phyloP scores from a whole-genome alignment of 208 protist genomes.

The Trypanosoma congolense region DNA sequence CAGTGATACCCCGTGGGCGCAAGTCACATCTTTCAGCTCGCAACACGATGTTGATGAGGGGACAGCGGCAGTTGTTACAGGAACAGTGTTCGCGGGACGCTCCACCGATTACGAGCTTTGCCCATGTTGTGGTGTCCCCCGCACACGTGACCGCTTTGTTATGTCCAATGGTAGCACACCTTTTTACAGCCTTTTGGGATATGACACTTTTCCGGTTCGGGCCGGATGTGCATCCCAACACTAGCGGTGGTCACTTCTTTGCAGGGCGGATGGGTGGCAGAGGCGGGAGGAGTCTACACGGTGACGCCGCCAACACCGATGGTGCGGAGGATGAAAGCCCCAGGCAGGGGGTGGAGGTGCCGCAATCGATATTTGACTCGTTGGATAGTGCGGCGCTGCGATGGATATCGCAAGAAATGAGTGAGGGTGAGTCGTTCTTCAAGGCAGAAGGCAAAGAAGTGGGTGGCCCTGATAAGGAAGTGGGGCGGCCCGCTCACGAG shows the following conservation, averaged over 20 bases:
- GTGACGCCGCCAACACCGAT: background rate
- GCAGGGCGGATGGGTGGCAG: background rate
- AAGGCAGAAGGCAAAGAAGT: background rate
- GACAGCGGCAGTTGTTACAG: background rate
- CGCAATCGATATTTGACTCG: background rate
- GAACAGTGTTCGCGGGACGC: conserved; percentile 3
- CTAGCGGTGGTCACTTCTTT: background rate
- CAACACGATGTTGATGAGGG: background rate
- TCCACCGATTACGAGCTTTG: conserved; percentile 10
- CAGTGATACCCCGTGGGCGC: conserved; percentile 17
- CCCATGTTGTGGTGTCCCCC: conserved; percentile 21
- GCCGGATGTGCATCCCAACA: background rate
- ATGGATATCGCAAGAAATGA: conserved; percentile 17
- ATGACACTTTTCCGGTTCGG: conserved; percentile 5
- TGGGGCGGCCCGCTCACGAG: conserved; percentile 9
- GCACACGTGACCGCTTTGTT: conserved; percentile 70
- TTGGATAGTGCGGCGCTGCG: conserved; percentile 1
- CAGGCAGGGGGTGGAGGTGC: background rate
- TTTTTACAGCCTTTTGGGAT: conserved; percentile 38
- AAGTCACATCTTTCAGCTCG: conserved; percentile 3
- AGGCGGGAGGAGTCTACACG: background rate
- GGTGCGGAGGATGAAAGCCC: background rate
- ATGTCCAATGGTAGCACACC: conserved; percentile 49
- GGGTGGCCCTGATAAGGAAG: background rate
- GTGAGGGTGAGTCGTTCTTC: conserved; percentile 5